Conservation (phyloP, 2,329 filamentous ascomycete species). For the Emergomyces pasteurianus region DNA sequence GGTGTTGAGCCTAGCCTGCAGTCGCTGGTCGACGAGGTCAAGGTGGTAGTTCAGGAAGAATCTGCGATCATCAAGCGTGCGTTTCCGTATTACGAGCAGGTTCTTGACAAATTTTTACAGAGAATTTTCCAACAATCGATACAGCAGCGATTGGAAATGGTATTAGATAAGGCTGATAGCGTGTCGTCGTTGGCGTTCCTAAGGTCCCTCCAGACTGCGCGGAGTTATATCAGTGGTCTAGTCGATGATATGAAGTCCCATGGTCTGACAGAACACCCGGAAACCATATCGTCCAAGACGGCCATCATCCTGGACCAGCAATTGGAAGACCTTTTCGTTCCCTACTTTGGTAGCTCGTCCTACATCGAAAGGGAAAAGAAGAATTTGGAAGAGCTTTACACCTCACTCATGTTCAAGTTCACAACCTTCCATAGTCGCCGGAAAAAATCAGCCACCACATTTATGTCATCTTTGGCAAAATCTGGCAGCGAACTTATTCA, state of each 20-base stretch:
- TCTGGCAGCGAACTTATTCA: conserved; percentile 80
- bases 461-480: conserved; percentile 84
- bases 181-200: conserved; percentile 88
- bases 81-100: conserved; percentile 92
- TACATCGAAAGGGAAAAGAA: conserved; percentile 55
- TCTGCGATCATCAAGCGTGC: conserved; percentile 93
- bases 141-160: conserved; percentile 89
- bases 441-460: conserved; percentile 80
- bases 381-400: conserved; percentile 69
- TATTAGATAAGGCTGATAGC: conserved; percentile 84
- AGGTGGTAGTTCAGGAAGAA: conserved; percentile 91
- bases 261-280: conserved; percentile 87
- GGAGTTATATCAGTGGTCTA: conserved; percentile 73
- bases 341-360: conserved; percentile 52
- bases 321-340: conserved; percentile 54
- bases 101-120: conserved; percentile 85
- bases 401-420: conserved; percentile 89
- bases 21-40: conserved; percentile 85
- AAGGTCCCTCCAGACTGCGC: conserved; percentile 77
- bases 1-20: conserved; percentile 87
- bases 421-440: conserved; percentile 73
- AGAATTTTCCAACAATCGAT: conserved; percentile 96
- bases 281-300: conserved; percentile 77
- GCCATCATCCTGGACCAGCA: conserved; percentile 58
- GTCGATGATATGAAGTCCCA: conserved; percentile 92